A percentile compares a stretch with the other conserved stretches of the same genome.
phyloP scores from a whole-genome alignment of 306 rosid genomes.

The Oxytropis ochrocephala region DNA sequence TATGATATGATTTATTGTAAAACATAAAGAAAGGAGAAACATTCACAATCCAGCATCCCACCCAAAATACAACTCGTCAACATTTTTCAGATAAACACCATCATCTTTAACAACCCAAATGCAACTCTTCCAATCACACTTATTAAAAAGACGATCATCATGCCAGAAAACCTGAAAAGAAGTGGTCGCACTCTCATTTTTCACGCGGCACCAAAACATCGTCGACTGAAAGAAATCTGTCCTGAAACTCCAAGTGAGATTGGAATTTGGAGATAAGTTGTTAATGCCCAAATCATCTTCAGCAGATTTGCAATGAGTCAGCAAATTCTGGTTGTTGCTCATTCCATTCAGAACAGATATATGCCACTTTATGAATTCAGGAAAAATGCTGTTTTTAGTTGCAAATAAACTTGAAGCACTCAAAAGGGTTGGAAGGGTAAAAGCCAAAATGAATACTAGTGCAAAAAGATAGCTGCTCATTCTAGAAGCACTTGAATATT shows the following conservation, averaged over 20 bases:
- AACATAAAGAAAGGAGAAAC: background rate
- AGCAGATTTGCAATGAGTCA: slow-evolving; percentile 28
- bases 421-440: background rate
- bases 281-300: slow-evolving; percentile 25
- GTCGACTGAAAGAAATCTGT: slow-evolving; percentile 29
- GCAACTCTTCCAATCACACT: slow-evolving; percentile 44
- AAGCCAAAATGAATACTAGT: background rate
- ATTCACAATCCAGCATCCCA: slow-evolving; percentile 11
- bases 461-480: background rate
- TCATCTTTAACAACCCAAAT: slow-evolving; percentile 38
- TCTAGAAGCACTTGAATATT: background rate
- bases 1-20: background rate
- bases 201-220: slow-evolving; percentile 26
- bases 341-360: slow-evolving; percentile 25
- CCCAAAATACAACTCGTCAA: slow-evolving; percentile 1
- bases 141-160: slow-evolving; percentile 24
- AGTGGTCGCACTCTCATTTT: slow-evolving; percentile 6
- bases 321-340: slow-evolving; percentile 13
- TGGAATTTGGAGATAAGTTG: slow-evolving; percentile 13
- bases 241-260: slow-evolving; percentile 42
- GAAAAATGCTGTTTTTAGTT: slow-evolving; percentile 7
- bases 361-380: slow-evolving; percentile 41
- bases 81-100: slow-evolving; percentile 28
- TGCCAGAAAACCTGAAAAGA: slow-evolving; percentile 33
- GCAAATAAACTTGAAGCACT: background rate